Conservation (phyloP, 2,329 filamentous ascomycete species). For the Zalaria obscura region DNA sequence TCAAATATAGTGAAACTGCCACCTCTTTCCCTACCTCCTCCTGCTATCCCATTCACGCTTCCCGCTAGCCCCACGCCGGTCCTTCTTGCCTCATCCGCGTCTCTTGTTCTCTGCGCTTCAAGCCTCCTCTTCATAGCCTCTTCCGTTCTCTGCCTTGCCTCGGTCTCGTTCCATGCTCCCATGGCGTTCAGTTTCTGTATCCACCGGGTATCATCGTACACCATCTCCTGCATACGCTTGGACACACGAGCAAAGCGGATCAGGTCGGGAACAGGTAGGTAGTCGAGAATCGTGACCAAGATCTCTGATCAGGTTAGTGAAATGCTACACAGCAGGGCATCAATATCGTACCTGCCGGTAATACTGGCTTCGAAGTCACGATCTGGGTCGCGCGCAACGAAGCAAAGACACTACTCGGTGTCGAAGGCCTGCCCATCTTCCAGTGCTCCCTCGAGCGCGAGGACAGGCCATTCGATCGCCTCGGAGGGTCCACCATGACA, state of each 20-base stretch:
- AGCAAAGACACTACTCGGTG: conserved; percentile 44
- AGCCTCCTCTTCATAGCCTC: conserved; percentile 44
- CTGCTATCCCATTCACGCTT: conserved; percentile 21
- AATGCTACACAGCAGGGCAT: background rate
- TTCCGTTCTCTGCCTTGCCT: conserved; percentile 70
- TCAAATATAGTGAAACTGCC: conserved; percentile 57
- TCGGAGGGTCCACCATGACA: too few relatives aligned
- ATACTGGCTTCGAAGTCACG: conserved; percentile 58
- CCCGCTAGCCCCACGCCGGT: conserved; percentile 19
- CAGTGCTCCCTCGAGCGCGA: conserved; percentile 1
- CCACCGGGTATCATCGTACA: conserved; percentile 96
- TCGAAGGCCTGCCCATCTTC: conserved; percentile 8
- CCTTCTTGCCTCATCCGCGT: conserved; percentile 24
- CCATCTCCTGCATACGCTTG: conserved; percentile 86
- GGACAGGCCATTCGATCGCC: conserved; percentile 1
- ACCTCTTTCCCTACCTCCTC: conserved; percentile 15
- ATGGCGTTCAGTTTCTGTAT: conserved; percentile 73
- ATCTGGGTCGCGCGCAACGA: conserved; percentile 71
- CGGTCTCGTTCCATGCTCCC: conserved; percentile 81
- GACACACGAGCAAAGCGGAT: conserved; percentile 75
- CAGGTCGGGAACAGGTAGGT: conserved; percentile 73
- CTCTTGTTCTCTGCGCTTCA: conserved; percentile 38
- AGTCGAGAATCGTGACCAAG: conserved; percentile 74
- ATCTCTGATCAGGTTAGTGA: conserved; percentile 47
- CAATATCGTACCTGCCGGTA: conserved; percentile 57